Percentiles rank a stretch among this genome's conserved stretches.
These are phyloP conservation scores for Botrytis cinerea DNA, from an alignment of 2,329 filamentous ascomycete species.

Conservation along the genomic window DNA sequence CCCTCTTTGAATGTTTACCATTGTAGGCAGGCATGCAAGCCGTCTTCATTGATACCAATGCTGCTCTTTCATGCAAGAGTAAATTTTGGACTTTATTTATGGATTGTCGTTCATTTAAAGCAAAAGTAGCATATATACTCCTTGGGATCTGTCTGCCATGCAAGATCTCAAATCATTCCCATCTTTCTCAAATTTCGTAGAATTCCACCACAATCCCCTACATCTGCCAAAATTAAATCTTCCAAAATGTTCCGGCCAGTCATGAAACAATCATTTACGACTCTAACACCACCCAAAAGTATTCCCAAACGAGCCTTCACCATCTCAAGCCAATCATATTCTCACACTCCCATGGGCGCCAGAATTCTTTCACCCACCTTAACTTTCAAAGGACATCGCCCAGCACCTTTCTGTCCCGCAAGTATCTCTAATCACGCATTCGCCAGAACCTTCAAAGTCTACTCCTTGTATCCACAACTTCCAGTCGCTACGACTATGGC, in stretches of 20 bases:
- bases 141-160: background rate
- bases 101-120: background rate
- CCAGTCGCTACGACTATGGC: background rate
- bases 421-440: background rate
- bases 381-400: background rate
- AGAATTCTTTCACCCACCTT: background rate
- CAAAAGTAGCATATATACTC: background rate
- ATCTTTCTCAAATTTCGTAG: background rate
- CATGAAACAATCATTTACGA: background rate
- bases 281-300: background rate
- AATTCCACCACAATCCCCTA: background rate
- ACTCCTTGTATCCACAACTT: background rate
- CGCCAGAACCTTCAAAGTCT: background rate
- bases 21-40: background rate
- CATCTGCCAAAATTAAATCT: background rate
- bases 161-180: rapidly evolving
- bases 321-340: background rate
- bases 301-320: background rate
- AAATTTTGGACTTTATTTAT: background rate
- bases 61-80: background rate
- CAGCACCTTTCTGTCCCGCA: background rate
- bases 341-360: rapidly evolving
- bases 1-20: rapidly evolving
- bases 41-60: background rate
- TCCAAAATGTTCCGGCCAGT: background rate